Conservation (phyloP, 2,329 filamentous ascomycete genomes). For the Emmonsiellopsis sp. region DNA sequence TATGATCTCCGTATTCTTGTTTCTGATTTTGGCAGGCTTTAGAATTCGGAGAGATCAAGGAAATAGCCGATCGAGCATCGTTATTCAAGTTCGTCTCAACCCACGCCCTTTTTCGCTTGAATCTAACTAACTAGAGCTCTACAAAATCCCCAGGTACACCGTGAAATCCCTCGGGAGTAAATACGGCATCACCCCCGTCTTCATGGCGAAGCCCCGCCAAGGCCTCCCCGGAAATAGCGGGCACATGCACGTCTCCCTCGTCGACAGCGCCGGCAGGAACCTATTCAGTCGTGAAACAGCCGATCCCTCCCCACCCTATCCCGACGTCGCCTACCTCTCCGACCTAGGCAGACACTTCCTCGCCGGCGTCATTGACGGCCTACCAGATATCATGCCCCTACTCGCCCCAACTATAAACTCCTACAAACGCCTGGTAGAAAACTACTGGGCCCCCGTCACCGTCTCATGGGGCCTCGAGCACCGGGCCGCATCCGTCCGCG, state of each 20-base stretch:
- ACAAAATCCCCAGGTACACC: slow-evolving; percentile 48
- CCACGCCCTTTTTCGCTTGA: background rate
- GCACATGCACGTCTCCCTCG: slow-evolving; percentile 88
- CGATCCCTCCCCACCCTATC: slow-evolving; percentile 62
- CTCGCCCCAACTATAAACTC: slow-evolving; percentile 93
- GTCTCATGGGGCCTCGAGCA: slow-evolving; percentile 97
- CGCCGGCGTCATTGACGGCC: slow-evolving; percentile 75
- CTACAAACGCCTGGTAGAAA: slow-evolving; percentile 96
- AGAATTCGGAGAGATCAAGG: slow-evolving; percentile 75
- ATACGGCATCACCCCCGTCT: slow-evolving; percentile 88
- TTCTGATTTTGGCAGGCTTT: slow-evolving; percentile 46
- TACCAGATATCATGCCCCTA: slow-evolving; percentile 92
- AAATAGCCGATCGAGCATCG: slow-evolving; percentile 85
- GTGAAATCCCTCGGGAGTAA: slow-evolving; percentile 82
- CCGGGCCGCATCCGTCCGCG: slow-evolving; percentile 77
- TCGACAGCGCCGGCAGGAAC: slow-evolving; percentile 72
- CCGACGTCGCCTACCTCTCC: slow-evolving; percentile 70
- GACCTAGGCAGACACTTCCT: slow-evolving; percentile 89
- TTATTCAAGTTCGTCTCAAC: slow-evolving; percentile 67
- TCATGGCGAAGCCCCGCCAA: slow-evolving; percentile 95
- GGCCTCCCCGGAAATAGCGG: slow-evolving; percentile 90
- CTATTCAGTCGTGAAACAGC: slow-evolving; percentile 64
- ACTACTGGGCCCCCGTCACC: slow-evolving; percentile 97
- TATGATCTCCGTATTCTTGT: background rate
- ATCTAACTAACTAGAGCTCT: background rate